These are phyloP conservation scores for Aureobasidium sp. DNA, from an alignment of 2,329 filamentous ascomycete species.

Conservation along the genomic window DNA sequence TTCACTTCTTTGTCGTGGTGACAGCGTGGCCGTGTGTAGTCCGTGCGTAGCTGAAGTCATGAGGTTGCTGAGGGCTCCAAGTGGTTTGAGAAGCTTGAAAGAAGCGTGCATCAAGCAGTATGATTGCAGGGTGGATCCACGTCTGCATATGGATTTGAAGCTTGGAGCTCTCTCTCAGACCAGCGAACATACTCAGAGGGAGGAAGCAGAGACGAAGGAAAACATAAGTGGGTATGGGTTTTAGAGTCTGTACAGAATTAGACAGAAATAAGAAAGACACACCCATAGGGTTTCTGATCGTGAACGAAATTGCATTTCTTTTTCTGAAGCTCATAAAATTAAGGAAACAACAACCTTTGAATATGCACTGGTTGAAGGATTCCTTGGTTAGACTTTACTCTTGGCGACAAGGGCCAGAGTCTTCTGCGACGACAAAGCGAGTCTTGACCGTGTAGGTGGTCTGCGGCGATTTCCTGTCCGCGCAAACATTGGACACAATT, in stretches of 20 bases:
- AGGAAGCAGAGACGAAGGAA: background rate
- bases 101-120: background rate
- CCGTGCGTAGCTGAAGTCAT: background rate
- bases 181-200: too few species aligned
- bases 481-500: background rate
- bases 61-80: background rate
- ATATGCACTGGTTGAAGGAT: background rate
- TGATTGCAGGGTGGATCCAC: too few species aligned
- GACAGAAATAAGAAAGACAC: background rate
- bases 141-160: background rate
- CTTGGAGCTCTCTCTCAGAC: background rate
- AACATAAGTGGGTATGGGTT: background rate
- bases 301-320: conserved; percentile 7
- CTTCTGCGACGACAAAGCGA: background rate
- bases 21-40: background rate
- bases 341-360: conserved; percentile 5
- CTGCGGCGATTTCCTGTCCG: background rate
- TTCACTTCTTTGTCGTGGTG: background rate
- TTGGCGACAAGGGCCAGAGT: background rate
- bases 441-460: background rate
- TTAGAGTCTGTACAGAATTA: background rate
- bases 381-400: background rate
- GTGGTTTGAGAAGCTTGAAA: background rate
- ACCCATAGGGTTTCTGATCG: background rate
- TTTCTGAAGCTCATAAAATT: conserved; percentile 8